These are phyloP conservation scores for Globisporangium perplexum DNA, from an alignment of 352 stramenopile species.

Conservation along the genomic window DNA sequence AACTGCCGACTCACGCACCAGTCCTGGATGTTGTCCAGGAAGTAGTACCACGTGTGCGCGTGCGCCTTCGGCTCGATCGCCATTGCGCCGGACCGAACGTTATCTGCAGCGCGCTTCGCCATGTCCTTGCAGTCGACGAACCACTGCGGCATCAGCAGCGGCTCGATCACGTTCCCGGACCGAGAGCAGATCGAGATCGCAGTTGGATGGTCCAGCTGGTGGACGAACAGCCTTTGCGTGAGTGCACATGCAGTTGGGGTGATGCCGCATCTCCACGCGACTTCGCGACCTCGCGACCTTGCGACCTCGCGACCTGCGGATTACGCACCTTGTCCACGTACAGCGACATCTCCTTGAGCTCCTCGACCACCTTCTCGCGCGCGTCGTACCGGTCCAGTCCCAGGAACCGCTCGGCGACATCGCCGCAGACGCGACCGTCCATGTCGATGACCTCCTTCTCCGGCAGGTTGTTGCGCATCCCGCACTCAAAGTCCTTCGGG, in stretches of 20 bases:
- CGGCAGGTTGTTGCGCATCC: slow-evolving; percentile 91
- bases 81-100: slow-evolving; percentile 93
- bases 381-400: slow-evolving; percentile 96
- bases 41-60: slow-evolving; percentile 95
- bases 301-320: background rate
- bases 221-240: background rate
- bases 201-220: slow-evolving; percentile 67
- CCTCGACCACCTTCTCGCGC: slow-evolving; percentile 84
- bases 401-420: slow-evolving; percentile 80
- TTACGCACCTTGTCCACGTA: slow-evolving; percentile 90
- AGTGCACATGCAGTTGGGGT: slow-evolving; percentile 36
- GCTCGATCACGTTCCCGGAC: slow-evolving; percentile 98
- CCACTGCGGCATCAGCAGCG: slow-evolving; percentile 99
- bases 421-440: slow-evolving; percentile 57
- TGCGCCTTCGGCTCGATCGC: slow-evolving; percentile 94
- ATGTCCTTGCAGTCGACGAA: slow-evolving; percentile 92
- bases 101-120: slow-evolving; percentile 91
- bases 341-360: slow-evolving; percentile 85
- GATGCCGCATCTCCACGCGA: no score
- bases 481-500: slow-evolving; percentile 99
- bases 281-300: no score
- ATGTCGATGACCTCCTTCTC: slow-evolving; percentile 72
- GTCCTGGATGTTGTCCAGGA: slow-evolving; percentile 98
- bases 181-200: slow-evolving; percentile 95
- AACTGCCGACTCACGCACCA: slow-evolving; percentile 99